Base-by-base conservation (phyloP, 2,329 filamentous ascomycete genomes). In the Calonectria pteridis region DNA sequence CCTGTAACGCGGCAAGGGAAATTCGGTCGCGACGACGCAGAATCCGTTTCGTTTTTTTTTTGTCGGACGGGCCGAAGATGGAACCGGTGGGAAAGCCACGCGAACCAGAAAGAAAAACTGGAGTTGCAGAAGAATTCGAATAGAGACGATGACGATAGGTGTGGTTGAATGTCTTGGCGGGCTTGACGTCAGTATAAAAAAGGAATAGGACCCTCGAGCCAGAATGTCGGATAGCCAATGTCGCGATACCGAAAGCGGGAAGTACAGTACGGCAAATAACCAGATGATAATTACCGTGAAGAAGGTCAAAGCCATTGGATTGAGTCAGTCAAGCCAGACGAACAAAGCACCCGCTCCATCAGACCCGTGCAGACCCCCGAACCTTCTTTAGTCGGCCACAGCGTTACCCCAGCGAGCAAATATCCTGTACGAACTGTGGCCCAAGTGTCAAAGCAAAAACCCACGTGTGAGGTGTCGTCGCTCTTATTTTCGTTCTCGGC, bases 21-120 rank as follows among this genome's bases (percentile, higher is more conserved):
- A 59, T 37, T 59, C 55, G 33, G 55, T 26, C 55, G 35, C 55
- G 55, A 59, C 55, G 55, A 59, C n/a, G 55, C 55, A 59, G 23
- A 59, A 59, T 59, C 55, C 33, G 55, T 59, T 59, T 59, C 55
- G 55, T 59, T 59, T 59, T 59, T 59, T 59, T 37, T 31, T 6
- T 35, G 55, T 37, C 33, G 31, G 55, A 37, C 55, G 55, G n/a
- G 55, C 55, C 55, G 33, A 59, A 10, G 6, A 16, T 11, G 55
- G 31, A 35, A 16, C 55, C 55, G 14, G 23, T 33, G 55, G 51
- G 35, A 20, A n/a, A 28, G 28, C 26, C 26, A 11, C 16, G 50
- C 50, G 50, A 53, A n/a, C n/a, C n/a, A n/a, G n/a, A n/a, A 29
- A 16, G 16, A 51, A 51, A 51, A 28, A 26, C 11, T 18, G 28